These are phyloP conservation scores for Citrus sinensis DNA, from an alignment of 345 rosid species.

Conservation along the genomic window DNA sequence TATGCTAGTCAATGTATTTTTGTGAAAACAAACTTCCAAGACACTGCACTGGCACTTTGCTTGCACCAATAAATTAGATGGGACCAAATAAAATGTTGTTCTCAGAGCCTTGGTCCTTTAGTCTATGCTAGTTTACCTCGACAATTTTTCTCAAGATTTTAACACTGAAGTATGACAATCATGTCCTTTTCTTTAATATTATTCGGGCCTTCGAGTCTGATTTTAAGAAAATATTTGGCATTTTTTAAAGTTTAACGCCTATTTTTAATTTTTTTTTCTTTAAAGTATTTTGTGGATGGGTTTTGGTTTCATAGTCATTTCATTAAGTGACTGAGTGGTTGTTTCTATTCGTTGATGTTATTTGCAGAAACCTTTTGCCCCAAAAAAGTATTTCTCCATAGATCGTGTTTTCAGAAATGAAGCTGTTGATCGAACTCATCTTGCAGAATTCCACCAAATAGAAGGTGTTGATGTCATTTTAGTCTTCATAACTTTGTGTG, in stretches of 20 bases:
- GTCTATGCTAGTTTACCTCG: not conserved
- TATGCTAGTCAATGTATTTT: not conserved
- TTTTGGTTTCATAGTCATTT: not conserved
- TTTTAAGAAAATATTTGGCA: not conserved
- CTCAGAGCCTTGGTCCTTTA: not conserved
- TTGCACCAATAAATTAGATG: not conserved
- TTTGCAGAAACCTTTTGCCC: conserved; percentile 56
- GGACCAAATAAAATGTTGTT: not conserved
- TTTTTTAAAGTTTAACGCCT: not conserved
- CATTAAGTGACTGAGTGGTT: not conserved
- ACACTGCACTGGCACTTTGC: not conserved
- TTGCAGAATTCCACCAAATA: conserved; percentile 97
- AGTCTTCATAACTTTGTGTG: not conserved
- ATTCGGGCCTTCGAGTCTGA: not conserved
- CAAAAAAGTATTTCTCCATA: conserved; percentile 88
- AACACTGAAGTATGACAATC: not conserved
- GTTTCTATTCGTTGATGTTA: conserved; percentile 1
- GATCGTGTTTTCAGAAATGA: conserved; percentile 99
- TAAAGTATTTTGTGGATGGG: not conserved
- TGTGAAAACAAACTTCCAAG: not conserved
- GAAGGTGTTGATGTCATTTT: conserved; percentile 58
- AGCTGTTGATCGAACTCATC: conserved; percentile 93
- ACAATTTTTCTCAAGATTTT: not conserved
- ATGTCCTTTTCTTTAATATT: not conserved
- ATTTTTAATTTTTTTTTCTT: not conserved